Evolutionary conservation across 2,329 filamentous ascomycete genomes (phyloP).

Genomic region (Trichoderma sp.): DNA sequence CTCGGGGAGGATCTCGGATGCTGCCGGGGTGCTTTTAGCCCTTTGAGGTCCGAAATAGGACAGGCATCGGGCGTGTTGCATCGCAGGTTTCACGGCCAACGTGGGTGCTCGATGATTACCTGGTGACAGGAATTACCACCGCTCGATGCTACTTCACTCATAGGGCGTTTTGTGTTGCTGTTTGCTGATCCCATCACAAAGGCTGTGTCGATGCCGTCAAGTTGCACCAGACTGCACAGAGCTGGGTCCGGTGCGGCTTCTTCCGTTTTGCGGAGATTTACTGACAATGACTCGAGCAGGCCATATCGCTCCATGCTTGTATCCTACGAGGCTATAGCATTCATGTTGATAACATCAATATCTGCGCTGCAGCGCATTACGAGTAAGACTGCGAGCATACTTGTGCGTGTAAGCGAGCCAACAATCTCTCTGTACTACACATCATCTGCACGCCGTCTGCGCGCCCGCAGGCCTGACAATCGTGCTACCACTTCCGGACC

Average conservation of each 20-base stretch:
- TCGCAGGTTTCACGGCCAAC: not conserved
- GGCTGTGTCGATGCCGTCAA: not conserved
- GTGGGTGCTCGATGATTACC: not conserved
- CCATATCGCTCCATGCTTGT: not conserved
- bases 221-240: not conserved
- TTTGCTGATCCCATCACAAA: not conserved
- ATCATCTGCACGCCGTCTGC: slow-evolving; percentile 11
- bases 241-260: not conserved
- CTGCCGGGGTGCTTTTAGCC: slow-evolving; percentile 23
- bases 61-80: slow-evolving; percentile 4
- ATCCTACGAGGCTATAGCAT: not conserved
- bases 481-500: not conserved
- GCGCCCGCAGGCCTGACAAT: slow-evolving; percentile 12
- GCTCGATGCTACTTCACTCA: not conserved
- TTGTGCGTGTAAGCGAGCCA: not conserved
- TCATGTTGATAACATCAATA: not conserved
- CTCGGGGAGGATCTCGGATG: slow-evolving; percentile 26
- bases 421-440: not conserved
- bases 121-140: not conserved
- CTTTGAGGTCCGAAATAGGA: not conserved
- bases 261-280: not conserved
- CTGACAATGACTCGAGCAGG: not conserved
- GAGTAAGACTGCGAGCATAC: not conserved
- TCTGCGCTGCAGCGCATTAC: not conserved
- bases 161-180: not conserved